Evolutionary conservation across 2,329 filamentous ascomycete genomes (phyloP), one percentile per base, ranked within the genome.

Genomic region (Trichoderma brevicompactum): DNA sequence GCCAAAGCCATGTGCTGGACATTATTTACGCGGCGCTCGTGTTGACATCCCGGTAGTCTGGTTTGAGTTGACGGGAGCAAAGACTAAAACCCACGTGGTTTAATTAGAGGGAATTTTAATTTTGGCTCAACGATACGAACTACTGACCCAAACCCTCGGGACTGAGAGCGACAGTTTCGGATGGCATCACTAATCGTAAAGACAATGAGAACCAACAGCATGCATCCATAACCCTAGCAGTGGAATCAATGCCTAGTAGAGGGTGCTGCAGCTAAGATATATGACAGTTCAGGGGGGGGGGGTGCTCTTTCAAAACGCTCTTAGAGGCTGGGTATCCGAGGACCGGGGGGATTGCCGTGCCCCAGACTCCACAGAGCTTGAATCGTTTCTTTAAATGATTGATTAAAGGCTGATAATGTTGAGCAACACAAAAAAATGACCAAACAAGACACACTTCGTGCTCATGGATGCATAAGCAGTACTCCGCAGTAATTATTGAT

Each of bases 131-230:
- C 36, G 23, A 28, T 5, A 28, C 19, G 52, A 54, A 9, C 17
- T 23, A 13, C 52, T 34, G 56, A 49, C 56, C 56, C 56, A 50
- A 49, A 28, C 56, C 43, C 49, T 49, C 56, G 56, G 56, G 56
- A 50, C 44, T 5, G 32, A 38, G 32, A 23, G 53, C 19, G 19
- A 10, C 19, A 38, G 10, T 43, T 43, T 40, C 17, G 36, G 17
- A n/a, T 49, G 36, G 2, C 23, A 28, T 5, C 23, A 28, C 23
- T 28, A 28, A 23, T 13, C 34, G 32, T 1, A 10, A 15, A n/a
- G 48, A 38, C 2, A n/a, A n/a, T 23, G 17, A 15, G 55, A 38
- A 49, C 43, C 55, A 59, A 59, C 55, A 59, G 8, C 50, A 23
- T 55, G 19, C 53, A 40, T 15, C 15, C 28, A 19, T 23, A 19